phyloP scores from a whole-genome alignment of 306 rosid genomes.

The Cicer yamashitae region DNA sequence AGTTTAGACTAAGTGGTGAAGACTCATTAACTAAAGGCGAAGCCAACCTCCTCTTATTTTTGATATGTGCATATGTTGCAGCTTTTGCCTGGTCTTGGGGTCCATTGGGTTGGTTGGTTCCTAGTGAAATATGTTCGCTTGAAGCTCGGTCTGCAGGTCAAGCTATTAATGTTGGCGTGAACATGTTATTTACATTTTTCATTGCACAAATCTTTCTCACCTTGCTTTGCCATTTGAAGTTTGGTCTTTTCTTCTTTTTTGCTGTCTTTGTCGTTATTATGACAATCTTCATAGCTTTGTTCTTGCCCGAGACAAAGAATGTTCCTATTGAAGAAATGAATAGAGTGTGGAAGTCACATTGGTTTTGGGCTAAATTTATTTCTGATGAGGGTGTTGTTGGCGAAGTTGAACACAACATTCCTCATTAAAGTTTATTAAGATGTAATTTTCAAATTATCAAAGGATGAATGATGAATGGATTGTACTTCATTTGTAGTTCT shows the following conservation, averaged over 20 bases:
- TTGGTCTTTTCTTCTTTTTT: neutral
- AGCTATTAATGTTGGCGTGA: constrained; percentile 33
- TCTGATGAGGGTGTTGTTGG: neutral
- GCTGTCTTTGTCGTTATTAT: neutral
- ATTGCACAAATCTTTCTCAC: constrained; percentile 55
- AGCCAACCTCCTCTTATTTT: constrained; percentile 43
- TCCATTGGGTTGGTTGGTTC: constrained; percentile 67
- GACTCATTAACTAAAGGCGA: constrained; percentile 39
- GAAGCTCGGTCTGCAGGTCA: neutral
- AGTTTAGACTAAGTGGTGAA: constrained; percentile 50
- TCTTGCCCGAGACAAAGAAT: constrained; percentile 62
- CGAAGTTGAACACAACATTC: neutral
- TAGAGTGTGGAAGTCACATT: constrained; percentile 46
- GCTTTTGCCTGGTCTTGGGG: constrained; percentile 81
- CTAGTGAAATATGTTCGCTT: constrained; percentile 30
- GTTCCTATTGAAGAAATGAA: constrained; percentile 62
- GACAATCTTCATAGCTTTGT: neutral
- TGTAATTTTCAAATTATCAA: neutral
- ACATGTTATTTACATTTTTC: constrained; percentile 57
- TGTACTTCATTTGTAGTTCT: too few species aligned
- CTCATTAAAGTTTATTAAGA: neutral
- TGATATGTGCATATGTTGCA: constrained; percentile 65
- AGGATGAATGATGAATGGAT: too few species aligned
- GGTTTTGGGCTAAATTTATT: neutral
- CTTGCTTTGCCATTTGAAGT: neutral